Percentiles rank a stretch among this genome's conserved stretches.
Conservation (phyloP, 768 basidiomycete genomes). For the Fomitopsis pulvina region DNA sequence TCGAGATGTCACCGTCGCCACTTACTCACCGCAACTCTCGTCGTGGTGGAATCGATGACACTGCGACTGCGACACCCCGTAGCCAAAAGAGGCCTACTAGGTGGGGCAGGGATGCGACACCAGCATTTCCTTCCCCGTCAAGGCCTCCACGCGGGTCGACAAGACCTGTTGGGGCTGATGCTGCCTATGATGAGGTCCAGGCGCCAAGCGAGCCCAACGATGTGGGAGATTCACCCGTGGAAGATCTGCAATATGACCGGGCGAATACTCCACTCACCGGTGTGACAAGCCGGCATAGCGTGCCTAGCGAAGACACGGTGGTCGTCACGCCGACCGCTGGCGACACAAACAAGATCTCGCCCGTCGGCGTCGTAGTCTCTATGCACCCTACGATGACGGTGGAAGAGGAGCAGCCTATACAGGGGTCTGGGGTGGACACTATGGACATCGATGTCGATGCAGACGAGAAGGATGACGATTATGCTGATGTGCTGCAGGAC, state of each 20-base stretch:
- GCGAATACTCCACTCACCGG: slow-evolving; percentile 43
- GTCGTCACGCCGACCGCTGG: slow-evolving; percentile 30
- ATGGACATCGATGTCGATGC: slow-evolving; percentile 18
- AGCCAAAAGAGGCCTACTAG: neutral
- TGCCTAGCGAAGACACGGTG: slow-evolving; percentile 54
- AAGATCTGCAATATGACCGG: slow-evolving; percentile 50
- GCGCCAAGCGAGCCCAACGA: neutral
- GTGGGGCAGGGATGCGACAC: neutral
- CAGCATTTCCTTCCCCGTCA: neutral
- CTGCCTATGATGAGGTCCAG: neutral
- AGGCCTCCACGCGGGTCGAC: neutral
- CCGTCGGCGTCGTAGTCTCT: neutral
- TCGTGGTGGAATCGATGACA: neutral
- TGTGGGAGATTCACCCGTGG: slow-evolving; percentile 13
- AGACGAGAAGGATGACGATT: slow-evolving; percentile 36
- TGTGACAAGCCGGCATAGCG: slow-evolving; percentile 44
- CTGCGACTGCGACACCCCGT: neutral
- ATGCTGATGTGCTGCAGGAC: slow-evolving; percentile 27
- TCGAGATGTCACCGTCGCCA: slow-evolving; percentile 10
- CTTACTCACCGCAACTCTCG: neutral
- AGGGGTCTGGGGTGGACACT: slow-evolving; percentile 12
- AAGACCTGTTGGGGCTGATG: neutral
- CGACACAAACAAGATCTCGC: slow-evolving; percentile 18
- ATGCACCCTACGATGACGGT: neutral
- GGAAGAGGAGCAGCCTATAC: neutral